phyloP scores from a whole-genome alignment of 192 early-diverging fungal genomes.

The Lobosporangium transversale region DNA sequence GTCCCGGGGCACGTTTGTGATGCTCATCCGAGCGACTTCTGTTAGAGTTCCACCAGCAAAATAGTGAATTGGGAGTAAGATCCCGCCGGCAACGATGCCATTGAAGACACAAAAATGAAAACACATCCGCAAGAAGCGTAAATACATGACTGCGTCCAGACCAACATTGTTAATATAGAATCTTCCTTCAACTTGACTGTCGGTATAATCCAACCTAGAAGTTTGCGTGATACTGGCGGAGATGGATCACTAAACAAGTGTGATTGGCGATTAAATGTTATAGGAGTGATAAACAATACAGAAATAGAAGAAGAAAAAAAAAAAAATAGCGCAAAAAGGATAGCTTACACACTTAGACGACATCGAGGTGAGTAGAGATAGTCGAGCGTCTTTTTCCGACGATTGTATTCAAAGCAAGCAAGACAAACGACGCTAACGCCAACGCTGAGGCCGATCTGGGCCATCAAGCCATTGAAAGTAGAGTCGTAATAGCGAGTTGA shows the following conservation, averaged over 20 bases:
- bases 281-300: constrained; percentile 2
- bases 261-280: not conserved
- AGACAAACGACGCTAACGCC: constrained; percentile 56
- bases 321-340: too few relatives aligned
- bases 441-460: constrained; percentile 61
- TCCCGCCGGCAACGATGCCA: constrained; percentile 49
- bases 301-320: too few relatives aligned
- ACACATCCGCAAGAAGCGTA: constrained; percentile 68
- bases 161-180: constrained; percentile 66
- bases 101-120: constrained; percentile 59
- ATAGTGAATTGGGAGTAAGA: constrained; percentile 65
- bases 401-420: constrained; percentile 60
- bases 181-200: constrained; percentile 57
- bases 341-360: constrained; percentile 53
- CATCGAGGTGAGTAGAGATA: constrained; percentile 62
- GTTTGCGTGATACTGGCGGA: constrained; percentile 54
- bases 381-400: constrained; percentile 57
- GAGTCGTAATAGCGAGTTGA: constrained; percentile 37
- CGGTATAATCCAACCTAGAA: constrained; percentile 61
- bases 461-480: constrained; percentile 60
- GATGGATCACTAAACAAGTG: constrained; percentile 55
- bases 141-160: constrained; percentile 69
- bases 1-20: constrained; percentile 55
- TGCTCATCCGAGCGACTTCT: constrained; percentile 49
- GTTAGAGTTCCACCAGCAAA: not conserved